Evolutionary conservation across 1,284 basidiomycete genomes (phyloP).

Genomic region (Cutaneotrichosporon sp.): DNA sequence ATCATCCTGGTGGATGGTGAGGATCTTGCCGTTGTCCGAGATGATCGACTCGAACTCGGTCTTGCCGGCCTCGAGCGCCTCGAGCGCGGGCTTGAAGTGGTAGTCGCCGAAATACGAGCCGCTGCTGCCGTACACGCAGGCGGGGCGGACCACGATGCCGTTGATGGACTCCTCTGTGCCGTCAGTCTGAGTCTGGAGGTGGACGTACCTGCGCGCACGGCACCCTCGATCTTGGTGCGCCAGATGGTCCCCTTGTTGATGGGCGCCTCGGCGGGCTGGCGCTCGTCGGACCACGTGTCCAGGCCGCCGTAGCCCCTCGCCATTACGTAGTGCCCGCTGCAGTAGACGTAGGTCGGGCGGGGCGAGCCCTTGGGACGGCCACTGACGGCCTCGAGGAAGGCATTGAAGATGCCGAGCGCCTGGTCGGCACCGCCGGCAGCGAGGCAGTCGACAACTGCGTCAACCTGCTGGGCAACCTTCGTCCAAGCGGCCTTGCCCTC

Average conservation of each 20-base stretch:
- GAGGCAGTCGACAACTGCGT: constrained; percentile 53
- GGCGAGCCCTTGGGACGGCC: constrained; percentile 11
- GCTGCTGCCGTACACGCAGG: constrained; percentile 45
- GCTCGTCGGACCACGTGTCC: constrained; percentile 42
- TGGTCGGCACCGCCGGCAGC: constrained; percentile 40
- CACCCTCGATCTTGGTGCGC: constrained; percentile 38
- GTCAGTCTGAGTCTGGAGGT: background rate
- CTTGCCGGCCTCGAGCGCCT: constrained; percentile 49
- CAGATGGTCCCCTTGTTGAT: constrained; percentile 33
- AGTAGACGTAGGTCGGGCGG: constrained; percentile 57
- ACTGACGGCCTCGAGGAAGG: constrained; percentile 3
- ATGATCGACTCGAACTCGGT: constrained; percentile 52
- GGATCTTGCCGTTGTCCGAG: constrained; percentile 53
- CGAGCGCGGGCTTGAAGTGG: constrained; percentile 48
- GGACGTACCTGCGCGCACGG: constrained; percentile 30
- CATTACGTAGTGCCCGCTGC: constrained; percentile 59
- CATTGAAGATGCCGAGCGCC: constrained; percentile 43
- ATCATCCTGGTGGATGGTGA: constrained; percentile 59
- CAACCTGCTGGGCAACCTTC: constrained; percentile 56
- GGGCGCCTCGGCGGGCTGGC: constrained; percentile 25
- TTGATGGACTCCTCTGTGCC: constrained; percentile 13
- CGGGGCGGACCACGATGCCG: constrained; percentile 33
- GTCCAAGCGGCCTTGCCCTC: constrained; percentile 50
- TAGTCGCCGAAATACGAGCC: constrained; percentile 29
- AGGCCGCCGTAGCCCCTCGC: constrained; percentile 40